phyloP scores from a whole-genome alignment of 2,329 filamentous ascomycete species.

The Capronia coronata region DNA sequence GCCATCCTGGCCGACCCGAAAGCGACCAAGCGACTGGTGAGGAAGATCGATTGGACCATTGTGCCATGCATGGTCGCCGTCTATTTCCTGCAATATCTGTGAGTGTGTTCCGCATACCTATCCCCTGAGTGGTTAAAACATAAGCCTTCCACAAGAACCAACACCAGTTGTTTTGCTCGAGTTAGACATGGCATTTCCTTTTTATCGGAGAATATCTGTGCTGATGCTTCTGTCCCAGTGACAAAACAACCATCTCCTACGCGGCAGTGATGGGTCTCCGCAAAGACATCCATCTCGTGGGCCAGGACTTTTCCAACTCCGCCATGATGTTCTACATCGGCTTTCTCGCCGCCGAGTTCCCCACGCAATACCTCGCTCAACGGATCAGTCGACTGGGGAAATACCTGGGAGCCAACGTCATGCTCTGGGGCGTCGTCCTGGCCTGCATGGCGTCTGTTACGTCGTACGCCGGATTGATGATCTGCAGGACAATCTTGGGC shows the following conservation, averaged over 20 bases:
- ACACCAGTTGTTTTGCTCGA: too few relatives aligned
- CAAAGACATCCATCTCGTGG: conserved; percentile 43
- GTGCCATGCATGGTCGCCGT: conserved; percentile 34
- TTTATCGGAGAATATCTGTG: too few relatives aligned
- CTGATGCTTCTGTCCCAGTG: conserved; percentile 1
- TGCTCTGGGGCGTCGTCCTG: conserved; percentile 40
- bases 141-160: too few relatives aligned
- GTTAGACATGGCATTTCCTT: too few relatives aligned
- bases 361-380: conserved; percentile 35
- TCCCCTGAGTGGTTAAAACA: too few relatives aligned
- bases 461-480: conserved; percentile 40
- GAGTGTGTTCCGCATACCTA: conserved; percentile 27
- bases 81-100: conserved; percentile 32
- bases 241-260: conserved; percentile 41
- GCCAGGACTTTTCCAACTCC: conserved; percentile 49
- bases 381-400: conserved; percentile 29
- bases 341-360: conserved; percentile 41
- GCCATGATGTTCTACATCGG: conserved; percentile 53
- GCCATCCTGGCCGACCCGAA: conserved; percentile 18
- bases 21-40: conserved; percentile 24
- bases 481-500: conserved; percentile 44
- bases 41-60: conserved; percentile 32
- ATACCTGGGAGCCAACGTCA: conserved; percentile 20
- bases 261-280: conserved; percentile 55
- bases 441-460: conserved; percentile 40